Base-by-base conservation (phyloP, 1,139 yeast species). In the Suhomyces choctaworum region DNA sequence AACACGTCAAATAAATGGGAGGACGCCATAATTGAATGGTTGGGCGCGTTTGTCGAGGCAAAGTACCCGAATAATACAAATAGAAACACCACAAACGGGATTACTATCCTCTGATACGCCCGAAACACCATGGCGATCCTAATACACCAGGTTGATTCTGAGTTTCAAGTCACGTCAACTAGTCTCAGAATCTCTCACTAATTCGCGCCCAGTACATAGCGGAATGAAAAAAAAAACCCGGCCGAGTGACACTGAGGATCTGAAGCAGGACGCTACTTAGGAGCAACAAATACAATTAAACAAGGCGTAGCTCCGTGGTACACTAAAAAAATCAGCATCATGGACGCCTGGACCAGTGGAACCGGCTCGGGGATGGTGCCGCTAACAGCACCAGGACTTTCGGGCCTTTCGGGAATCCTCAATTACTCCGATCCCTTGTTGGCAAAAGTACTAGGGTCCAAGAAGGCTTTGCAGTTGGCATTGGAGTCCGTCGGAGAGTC, bases 371-470 rank as follows among this genome's bases (percentile, higher is more conserved):
- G 36, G 6, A 17, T 39, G 11, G 21, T 36, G 29, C 27, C 40
- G 13, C 44, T 39, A 25, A 42, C 48, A 13, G 40, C 31, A 22
- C 22, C 28, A 26, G n/a, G 32, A 7, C n/a, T 22, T 10, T 13
- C 22, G 4, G 40, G 36, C 26, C 20, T 38, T 7, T 32, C 41
- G 20, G 42, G 37, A 24, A 34, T 44, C n/a, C 37, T 56, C 34
- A 50, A 54, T 37, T 51, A 52, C 17, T 45, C 64, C 3, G 76
- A 73, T 44, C 65, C 74, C 7, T 58, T 70, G 25, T 46, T 65
- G 30, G 54, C 68, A 6, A 70, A 73, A 43, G 58, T 77, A 14
- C 50, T 69, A 19, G 70, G 73, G 3, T 76, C 78, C 8, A 76
- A 73, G 47, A 67, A 34, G 12, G 29, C 29, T 5, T 22, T 41